These are phyloP conservation scores for Castanea mollissima DNA, from an alignment of 306 rosid genomes.

Conservation along the genomic window DNA sequence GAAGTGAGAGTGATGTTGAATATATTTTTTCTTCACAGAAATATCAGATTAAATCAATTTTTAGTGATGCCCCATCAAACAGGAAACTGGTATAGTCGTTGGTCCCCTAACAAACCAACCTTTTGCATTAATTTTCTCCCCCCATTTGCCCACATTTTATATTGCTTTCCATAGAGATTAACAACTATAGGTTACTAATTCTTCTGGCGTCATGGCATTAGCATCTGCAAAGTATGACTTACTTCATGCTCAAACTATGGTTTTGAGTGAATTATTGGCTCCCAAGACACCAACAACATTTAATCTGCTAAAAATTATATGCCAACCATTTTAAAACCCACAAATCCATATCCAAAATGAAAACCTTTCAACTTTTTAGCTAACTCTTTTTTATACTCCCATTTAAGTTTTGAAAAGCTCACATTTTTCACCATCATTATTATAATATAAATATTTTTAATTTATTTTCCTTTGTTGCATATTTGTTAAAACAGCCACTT, in stretches of 20 bases:
- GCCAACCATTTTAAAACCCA: too few relatives aligned
- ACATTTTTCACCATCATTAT: too few relatives aligned
- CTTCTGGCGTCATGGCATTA: not conserved
- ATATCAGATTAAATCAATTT: not conserved
- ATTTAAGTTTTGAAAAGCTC: too few relatives aligned
- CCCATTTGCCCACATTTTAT: not conserved
- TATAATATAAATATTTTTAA: too few relatives aligned
- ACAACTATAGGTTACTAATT: not conserved
- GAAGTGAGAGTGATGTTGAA: slow-evolving; percentile 40
- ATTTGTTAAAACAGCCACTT: too few relatives aligned
- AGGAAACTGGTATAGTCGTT: not conserved
- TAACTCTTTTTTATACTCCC: too few relatives aligned
- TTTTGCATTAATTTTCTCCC: not conserved
- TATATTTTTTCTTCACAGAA: not conserved
- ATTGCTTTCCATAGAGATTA: not conserved
- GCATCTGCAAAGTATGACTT: not conserved
- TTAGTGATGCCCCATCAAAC: slow-evolving; percentile 10
- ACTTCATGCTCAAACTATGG: not conserved
- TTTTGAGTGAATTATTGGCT: too few relatives aligned
- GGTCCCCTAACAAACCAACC: slow-evolving; percentile 18
- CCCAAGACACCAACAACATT: too few relatives aligned
- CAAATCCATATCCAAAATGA: too few relatives aligned
- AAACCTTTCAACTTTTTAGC: too few relatives aligned
- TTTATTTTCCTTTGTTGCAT: too few relatives aligned
- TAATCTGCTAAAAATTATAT: too few relatives aligned